Evolutionary conservation across 208 protist species (phyloP).

Genomic region (Acanthamoeba culbertsoni): DNA sequence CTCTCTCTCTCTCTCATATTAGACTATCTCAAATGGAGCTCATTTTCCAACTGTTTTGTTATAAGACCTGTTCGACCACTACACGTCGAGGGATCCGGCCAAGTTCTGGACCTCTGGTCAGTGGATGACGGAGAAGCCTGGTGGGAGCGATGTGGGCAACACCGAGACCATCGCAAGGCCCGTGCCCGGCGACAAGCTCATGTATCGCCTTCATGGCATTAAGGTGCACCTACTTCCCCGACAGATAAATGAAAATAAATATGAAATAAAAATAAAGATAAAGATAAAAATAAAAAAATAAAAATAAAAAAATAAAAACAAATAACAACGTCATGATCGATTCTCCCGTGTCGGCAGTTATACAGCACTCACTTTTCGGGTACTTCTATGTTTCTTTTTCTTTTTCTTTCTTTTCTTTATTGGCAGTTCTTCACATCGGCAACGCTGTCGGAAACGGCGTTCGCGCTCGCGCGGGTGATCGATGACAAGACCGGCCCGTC

Average conservation of each 20-base stretch:
- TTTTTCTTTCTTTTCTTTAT: slow-evolving; percentile 8
- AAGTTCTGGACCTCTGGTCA: slow-evolving; percentile 70
- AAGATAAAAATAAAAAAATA: too few species aligned
- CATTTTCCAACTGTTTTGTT: background rate
- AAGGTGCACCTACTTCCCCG: too few species aligned
- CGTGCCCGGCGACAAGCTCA: background rate
- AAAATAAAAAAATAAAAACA: too few species aligned
- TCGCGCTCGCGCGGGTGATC: slow-evolving; percentile 37
- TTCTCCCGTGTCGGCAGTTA: too few species aligned
- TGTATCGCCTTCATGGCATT: slow-evolving; percentile 40
- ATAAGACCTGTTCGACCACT: slow-evolving; percentile 53
- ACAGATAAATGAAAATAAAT: too few species aligned
- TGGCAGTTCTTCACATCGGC: slow-evolving; percentile 62
- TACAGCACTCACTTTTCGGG: too few species aligned
- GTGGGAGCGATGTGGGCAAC: slow-evolving; percentile 67
- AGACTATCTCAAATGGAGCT: background rate
- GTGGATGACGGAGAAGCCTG: slow-evolving; percentile 70
- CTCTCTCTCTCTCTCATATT: background rate
- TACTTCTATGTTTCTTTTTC: background rate
- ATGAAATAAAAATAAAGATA: too few species aligned
- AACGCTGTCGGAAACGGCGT: slow-evolving; percentile 49
- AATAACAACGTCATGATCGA: too few species aligned
- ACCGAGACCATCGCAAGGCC: slow-evolving; percentile 40
- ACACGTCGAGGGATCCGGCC: slow-evolving; percentile 59
- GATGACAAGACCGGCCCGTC: slow-evolving; percentile 6